Evolutionary conservation across 2,329 filamentous ascomycete genomes (phyloP), one percentile per base, ranked within the genome.

Genomic region (Trichoderma sp.): DNA sequence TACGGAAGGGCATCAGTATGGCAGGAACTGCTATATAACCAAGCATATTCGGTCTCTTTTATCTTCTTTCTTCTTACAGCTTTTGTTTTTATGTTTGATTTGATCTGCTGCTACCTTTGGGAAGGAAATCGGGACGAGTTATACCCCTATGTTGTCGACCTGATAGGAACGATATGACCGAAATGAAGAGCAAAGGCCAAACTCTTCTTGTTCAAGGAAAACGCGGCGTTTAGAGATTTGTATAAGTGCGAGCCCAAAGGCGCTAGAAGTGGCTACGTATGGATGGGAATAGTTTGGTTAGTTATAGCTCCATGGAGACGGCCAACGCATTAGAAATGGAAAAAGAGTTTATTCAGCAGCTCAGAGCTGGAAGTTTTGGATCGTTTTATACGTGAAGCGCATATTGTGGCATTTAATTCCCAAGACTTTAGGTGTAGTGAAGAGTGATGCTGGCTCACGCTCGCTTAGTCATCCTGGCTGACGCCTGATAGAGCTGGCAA

Each of bases 141-240:
- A 70, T 66, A 68, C 68, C 68, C 68, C 62, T 67, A 66, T 67
- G 62, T 70, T 67, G 55, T 70, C 62, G 61, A 65, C 56, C 61
- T 69, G 61, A 65, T 65, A 60, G 61, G 56, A 58, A 65, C 31
- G 61, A 64, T 56, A 69, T 47, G 68, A 69, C 53, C 55, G 61
- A 69, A 62, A 69, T 55, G 43, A 64, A 65, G 60, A 61, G 68
- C 53, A 24, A 43, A 35, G 43, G 68, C 61, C 62, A 35, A 35
- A 59, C 37, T 65, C 61, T 24, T 65, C 61, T 24, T 47, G n/a
- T 65, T 53, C 16, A 43, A 40, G 57, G 56, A 24, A 40, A 35
- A 61, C 33, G 57, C 21, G 56, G 65, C 65, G 56, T 60, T 55
- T 56, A 68, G 66, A 68, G 35, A 57, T 52, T 61, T 60, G 66